Base-by-base conservation (phyloP, 768 basidiomycete genomes). In the Hygrocybe punicea region DNA sequence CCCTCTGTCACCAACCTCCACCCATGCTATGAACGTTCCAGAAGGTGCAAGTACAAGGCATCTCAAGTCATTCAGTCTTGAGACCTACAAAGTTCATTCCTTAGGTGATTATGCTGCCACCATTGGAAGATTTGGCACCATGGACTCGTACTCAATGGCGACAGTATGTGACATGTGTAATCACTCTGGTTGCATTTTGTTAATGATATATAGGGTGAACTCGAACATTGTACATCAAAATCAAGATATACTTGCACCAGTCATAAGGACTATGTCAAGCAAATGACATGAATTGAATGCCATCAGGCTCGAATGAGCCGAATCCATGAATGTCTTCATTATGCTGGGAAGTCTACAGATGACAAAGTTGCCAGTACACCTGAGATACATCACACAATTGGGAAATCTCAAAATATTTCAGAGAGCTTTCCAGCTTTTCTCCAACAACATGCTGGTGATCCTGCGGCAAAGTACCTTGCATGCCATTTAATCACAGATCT, bases 181-280 rank as follows among this genome's bases (percentile, higher is more conserved):
- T n/a, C n/a, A n/a, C n/a, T n/a, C n/a, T n/a, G n/a, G n/a, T 23
- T 52, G 23, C 60, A 23, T 10, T 14, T 37, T 23, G 34, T 4
- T 48, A 9, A 16, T 51, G 6, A 33, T 51, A 9, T 17, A 7
- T 4, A 65, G 59, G 63, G 57, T 1, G 61, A 64, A 29, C 59
- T 60, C 16, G 56, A 64, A 33, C 63, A 64, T 48, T 47, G 56
- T 10, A 52, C 37, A 13, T 53, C 58, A 1, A 63, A 61, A 49
- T 39, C 33, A 16, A 19, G 45, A 16, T 62, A 59, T 23, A 53
- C 8, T 2, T 35, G 51, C 25, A 63, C 58, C 2, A 55, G 40
- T 19, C 51, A 53, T 14, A 61, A 60, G 23, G 14, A 24, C 10
- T 53, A 58, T 10, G n/a, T 39, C 8, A 19, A 17, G 10, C 60